Evolutionary conservation across 345 rosid species (phyloP).

Genomic region (Ceriops zippeliana): DNA sequence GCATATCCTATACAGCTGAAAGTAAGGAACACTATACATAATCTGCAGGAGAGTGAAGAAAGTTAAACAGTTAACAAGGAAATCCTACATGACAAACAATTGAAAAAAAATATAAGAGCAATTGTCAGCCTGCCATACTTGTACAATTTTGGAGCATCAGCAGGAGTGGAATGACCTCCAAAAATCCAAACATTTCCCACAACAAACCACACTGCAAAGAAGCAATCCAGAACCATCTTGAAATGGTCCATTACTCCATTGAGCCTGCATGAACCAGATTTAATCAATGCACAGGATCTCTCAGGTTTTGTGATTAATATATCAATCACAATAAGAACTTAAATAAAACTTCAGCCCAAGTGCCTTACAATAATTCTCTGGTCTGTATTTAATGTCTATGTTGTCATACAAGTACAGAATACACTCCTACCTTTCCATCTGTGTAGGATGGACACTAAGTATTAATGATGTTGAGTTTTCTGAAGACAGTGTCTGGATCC

Average conservation of each 20-base stretch:
- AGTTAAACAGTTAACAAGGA: constrained; percentile 5
- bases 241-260: constrained; percentile 70
- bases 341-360: no score
- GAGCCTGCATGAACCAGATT: constrained; percentile 35
- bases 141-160: constrained; percentile 87
- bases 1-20: constrained; percentile 92
- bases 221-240: constrained; percentile 88
- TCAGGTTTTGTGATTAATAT: no score
- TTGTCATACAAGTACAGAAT: no score
- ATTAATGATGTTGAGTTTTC: no score
- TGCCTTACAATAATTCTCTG: no score
- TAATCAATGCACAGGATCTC: no score
- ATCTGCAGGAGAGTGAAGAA: constrained; percentile 44
- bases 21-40: constrained; percentile 89
- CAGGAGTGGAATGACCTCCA: constrained; percentile 69
- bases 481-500: no score
- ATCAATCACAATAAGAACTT: no score
- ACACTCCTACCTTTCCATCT: no score
- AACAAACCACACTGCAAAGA: constrained; percentile 94
- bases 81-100: background rate
- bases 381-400: no score
- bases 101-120: background rate
- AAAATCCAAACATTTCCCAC: constrained; percentile 96
- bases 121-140: constrained; percentile 32
- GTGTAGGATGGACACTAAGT: no score